Conservation (phyloP, 129 eudicot species). For the Erigeron canadensis region DNA sequence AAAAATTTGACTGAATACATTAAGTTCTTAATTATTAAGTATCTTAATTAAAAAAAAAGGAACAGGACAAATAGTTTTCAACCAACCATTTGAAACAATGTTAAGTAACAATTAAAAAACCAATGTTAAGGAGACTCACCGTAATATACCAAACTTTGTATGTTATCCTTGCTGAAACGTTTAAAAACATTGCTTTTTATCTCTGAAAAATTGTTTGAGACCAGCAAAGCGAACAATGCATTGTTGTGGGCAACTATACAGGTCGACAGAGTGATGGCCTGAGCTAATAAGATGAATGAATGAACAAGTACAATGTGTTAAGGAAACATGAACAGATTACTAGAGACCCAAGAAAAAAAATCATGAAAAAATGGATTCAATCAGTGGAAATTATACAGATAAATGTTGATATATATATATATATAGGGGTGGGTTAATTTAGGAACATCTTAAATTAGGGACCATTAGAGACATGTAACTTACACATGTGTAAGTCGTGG, state of each 20-base stretch:
- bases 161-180: slow-evolving; percentile 89
- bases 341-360: slow-evolving; percentile 1
- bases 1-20: too few species aligned
- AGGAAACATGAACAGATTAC: slow-evolving; percentile 43
- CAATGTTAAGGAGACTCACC: slow-evolving; percentile 45
- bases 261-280: slow-evolving; percentile 84
- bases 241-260: slow-evolving; percentile 98
- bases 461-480: too few species aligned
- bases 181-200: slow-evolving; percentile 95
- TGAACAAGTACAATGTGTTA: slow-evolving; percentile 75
- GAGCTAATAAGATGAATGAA: slow-evolving; percentile 90
- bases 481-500: too few species aligned
- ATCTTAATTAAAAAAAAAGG: too few species aligned
- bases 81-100: slow-evolving; percentile 3
- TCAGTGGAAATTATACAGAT: slow-evolving; percentile 7
- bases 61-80: neutral
- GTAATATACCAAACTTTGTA: slow-evolving; percentile 79
- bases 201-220: slow-evolving; percentile 94
- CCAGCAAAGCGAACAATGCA: slow-evolving; percentile 89
- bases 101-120: slow-evolving; percentile 15
- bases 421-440: too few species aligned
- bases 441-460: too few species aligned
- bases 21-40: too few species aligned
- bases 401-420: neutral
- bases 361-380: slow-evolving; percentile 19